Evolutionary conservation across 108 stramenopile genomes (phyloP), one percentile per base, ranked within the genome.

Genomic region (Epipyxis sp.): DNA sequence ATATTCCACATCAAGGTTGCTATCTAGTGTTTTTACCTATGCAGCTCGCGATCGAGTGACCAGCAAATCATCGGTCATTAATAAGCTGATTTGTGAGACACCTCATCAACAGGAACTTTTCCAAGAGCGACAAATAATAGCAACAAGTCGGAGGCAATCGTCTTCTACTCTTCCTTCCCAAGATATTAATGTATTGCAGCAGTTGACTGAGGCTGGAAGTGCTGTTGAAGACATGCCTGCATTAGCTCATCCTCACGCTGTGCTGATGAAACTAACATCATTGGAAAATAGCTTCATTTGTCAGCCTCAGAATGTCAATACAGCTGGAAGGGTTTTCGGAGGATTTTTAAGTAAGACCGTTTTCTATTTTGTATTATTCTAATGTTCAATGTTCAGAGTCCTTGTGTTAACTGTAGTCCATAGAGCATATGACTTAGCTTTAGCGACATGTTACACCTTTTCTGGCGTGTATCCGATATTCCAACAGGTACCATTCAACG

Each of bases 261-360:
- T 67, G 20, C 65, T 67, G 13, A 67, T 67, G 65, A 67, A 20
- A 6, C 20, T 13, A 6, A 67, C 65, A 20, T 6, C 41, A 13
- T 67, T 67, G 65, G 65, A 67, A 20, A 67, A 67, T 67, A 67
- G 65, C 20, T 20, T 67, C 20, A 20, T 67, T 20, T 67, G 65
- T 20, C 65, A 67, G 13, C 65, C 65, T 13, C 65, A 67, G 42
- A 67, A 67, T 20, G 65, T 67, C 20, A 67, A 67, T 20, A 6
- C 42, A 13, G 65, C 65, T 67, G 65, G 65, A 6, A 67, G 41
- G 20, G 65, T 67, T 39, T 67, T 67, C 20, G 65, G 65, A 13
- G 65, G 65, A 6, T 67, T 67, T 43, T 13, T 67, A 6, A 67
- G 65, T 67, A 43, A 67, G 65, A 13, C 13, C 6, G 41, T 13